Evolutionary conservation across 2,329 filamentous ascomycete genomes (phyloP), one percentile per base, ranked within the genome.

Genomic region (Pleoardoris graminearum): DNA sequence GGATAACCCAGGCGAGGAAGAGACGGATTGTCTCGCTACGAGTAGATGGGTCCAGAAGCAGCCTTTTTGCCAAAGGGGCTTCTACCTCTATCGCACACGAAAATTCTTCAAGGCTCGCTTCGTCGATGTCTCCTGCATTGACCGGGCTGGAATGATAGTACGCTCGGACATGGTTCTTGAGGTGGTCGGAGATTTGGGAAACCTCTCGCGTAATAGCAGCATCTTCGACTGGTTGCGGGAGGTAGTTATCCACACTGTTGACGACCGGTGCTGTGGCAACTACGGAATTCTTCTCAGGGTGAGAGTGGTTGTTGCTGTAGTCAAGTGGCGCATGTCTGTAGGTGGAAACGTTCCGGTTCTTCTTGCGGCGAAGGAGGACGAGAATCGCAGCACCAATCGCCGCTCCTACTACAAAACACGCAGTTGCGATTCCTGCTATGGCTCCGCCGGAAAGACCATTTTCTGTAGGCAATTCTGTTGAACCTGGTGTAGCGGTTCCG

Each of bases 131-230:
- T 16, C 36, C 17, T 16, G 45, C 35, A 3, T 21, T 37, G 8
- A 59, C 38, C 0, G 55, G 32, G 2, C 41, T 51, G 2, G 53
- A 47, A 27, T 63, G 57, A 16, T 63, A 67, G 45, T 59, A 67
- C 0, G 42, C 58, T 19, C 55, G 60, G 7, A 60, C 58, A 29
- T 67, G 62, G 39, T 66, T 63, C 29, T 65, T 67, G 57, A 67
- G 63, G 14, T 54, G 59, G 42, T 65, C 61, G 2, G 62, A 59
- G 25, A 67, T 60, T 35, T 52, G 61, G n/a, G 62, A 64, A 7
- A 58, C 35, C n/a, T 59, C 53, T 2, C 47, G 44, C 2, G 51
- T 60, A 32, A 67, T 62, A 0, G 55, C 51, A n/a, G 60, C 56
- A 43, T 67, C 65, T 25, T 61, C 54, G 3, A 47, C 54, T 3